Evolutionary conservation across 495 filamentous ascomycete genomes (phyloP).

Genomic region (Aspergillus olivimuriae): DNA sequence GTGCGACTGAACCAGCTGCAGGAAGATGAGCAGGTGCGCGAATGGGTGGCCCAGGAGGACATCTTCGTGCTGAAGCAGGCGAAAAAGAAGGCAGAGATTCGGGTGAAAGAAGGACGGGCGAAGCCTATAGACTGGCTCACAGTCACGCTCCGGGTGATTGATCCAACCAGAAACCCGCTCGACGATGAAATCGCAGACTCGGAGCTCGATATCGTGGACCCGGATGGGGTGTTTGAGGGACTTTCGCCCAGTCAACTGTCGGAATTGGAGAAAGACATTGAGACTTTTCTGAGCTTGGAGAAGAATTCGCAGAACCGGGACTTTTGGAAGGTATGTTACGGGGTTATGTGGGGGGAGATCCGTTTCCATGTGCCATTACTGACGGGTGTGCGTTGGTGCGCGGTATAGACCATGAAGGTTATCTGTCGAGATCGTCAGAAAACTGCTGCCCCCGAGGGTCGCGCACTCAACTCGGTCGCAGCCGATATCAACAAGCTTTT

Average conservation of each 20-base stretch:
- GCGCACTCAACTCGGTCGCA: slow-evolving; percentile 73
- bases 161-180: slow-evolving; percentile 66
- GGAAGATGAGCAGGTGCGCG: slow-evolving; percentile 69
- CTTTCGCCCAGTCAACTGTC: slow-evolving; percentile 62
- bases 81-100: slow-evolving; percentile 96
- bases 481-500: slow-evolving; percentile 84
- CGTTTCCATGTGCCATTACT: too few species aligned
- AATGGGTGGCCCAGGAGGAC: slow-evolving; percentile 93
- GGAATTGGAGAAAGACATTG: slow-evolving; percentile 82
- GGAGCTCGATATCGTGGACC: slow-evolving; percentile 74
- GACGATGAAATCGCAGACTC: slow-evolving; percentile 79
- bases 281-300: slow-evolving; percentile 77
- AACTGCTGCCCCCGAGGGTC: slow-evolving; percentile 59
- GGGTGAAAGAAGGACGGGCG: slow-evolving; percentile 87
- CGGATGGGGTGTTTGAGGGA: slow-evolving; percentile 73
- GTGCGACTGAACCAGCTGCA: slow-evolving; percentile 53
- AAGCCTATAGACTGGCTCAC: slow-evolving; percentile 95
- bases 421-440: slow-evolving; percentile 76
- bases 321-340: slow-evolving; percentile 90
- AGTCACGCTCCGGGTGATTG: slow-evolving; percentile 81
- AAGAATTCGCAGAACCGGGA: slow-evolving; percentile 67
- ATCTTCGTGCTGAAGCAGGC: slow-evolving; percentile 93
- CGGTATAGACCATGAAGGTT: slow-evolving; percentile 69
- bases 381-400: not conserved
- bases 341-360: too few species aligned